Evolutionary conservation across 2,329 filamentous ascomycete species (phyloP).

Genomic region (Sclerotinia subarctica): DNA sequence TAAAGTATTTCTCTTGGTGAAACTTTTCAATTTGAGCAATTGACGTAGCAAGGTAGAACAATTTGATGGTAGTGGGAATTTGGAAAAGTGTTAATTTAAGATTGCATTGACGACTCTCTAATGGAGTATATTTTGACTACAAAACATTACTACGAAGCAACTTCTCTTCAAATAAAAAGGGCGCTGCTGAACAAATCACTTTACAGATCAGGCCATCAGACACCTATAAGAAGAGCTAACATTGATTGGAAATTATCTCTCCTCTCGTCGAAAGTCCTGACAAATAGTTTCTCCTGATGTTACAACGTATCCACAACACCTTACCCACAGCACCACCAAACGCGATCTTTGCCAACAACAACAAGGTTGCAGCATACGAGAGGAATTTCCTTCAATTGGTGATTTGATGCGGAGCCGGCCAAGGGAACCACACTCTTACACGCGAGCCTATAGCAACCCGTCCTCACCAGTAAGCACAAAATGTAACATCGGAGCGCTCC

Average conservation of each 20-base stretch:
- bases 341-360: background rate
- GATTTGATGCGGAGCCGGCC: background rate
- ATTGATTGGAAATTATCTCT: background rate
- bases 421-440: background rate
- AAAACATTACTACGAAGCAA: background rate
- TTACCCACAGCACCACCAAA: background rate
- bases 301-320: background rate
- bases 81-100: too few relatives aligned
- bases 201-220: background rate
- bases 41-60: too few relatives aligned
- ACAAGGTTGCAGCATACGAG: background rate
- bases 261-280: background rate
- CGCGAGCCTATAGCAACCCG: background rate
- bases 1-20: too few relatives aligned
- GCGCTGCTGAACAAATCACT: too few relatives aligned
- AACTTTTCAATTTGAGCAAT: too few relatives aligned
- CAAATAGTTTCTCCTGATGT: background rate
- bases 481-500: background rate
- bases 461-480: background rate
- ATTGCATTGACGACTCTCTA: too few relatives aligned
- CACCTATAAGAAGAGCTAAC: background rate
- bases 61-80: too few relatives aligned
- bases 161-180: too few relatives aligned
- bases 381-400: background rate
- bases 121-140: background rate